Percentiles rank a stretch among this genome's conserved stretches.
phyloP scores from a whole-genome alignment of 257 asterid species.

The Nicotiana undulata region DNA sequence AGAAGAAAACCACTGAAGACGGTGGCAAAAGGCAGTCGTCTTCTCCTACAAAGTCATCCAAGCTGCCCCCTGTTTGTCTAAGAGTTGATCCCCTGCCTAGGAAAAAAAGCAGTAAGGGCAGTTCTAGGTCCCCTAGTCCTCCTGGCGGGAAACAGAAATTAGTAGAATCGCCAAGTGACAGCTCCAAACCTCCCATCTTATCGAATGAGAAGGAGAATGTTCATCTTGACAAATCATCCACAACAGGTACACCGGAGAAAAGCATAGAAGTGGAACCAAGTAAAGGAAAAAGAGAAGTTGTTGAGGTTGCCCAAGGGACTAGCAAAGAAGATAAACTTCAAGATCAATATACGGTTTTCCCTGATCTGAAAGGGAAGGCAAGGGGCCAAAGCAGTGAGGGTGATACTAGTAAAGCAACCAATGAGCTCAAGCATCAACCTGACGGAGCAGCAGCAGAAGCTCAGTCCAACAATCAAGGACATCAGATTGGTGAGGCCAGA shows the following conservation, averaged over 20 bases:
- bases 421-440: background rate
- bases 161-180: conserved; percentile 11
- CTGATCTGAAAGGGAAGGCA: background rate
- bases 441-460: conserved; percentile 9
- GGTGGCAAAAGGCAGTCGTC: conserved; percentile 22
- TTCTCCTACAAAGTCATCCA: conserved; percentile 41
- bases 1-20: conserved; percentile 12
- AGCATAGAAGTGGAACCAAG: conserved; percentile 15
- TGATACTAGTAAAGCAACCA: background rate
- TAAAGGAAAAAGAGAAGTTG: conserved; percentile 16
- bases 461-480: conserved; percentile 14
- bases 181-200: background rate
- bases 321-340: background rate
- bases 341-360: background rate
- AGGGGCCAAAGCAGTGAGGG: conserved; percentile 10
- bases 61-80: conserved; percentile 70
- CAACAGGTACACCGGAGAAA: background rate
- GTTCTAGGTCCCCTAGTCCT: conserved; percentile 48
- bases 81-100: conserved; percentile 69
- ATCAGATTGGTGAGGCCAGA: conserved; percentile 11
- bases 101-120: conserved; percentile 30
- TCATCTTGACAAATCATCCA: background rate
- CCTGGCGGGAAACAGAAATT: conserved; percentile 26
- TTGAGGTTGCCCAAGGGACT: conserved; percentile 33
- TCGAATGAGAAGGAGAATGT: background rate